Evolutionary conservation across 176 grass and related monocot genomes (phyloP), one percentile per base, ranked within the genome.

Genomic region (Hordeum marinum): DNA sequence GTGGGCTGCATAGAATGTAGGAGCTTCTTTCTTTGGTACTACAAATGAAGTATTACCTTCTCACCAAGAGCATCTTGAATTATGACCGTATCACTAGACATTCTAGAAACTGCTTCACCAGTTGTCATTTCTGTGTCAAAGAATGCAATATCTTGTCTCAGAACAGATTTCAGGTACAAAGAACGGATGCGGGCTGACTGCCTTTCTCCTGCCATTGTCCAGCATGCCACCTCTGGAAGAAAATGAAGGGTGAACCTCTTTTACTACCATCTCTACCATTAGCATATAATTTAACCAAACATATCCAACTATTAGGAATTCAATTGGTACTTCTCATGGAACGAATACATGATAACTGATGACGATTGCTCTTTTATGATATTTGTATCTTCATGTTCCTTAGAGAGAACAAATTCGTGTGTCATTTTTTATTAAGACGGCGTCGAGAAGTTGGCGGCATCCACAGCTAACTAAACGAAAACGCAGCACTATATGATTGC

Each of bases 91-190:
- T 92, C 84, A 4, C 84, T 86, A 0, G 87, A 89, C 91, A 92
- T 92, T 72, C 69, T 81, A 63, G 87, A 86, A 63, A 89, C 64
- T 63, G 87, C 91, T 52, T 89, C 80, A 0, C 91, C 91, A 9
- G 91, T 92, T 59, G 87, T 89, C 87, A 89, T 84, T 37, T 92
- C 84, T 75, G 84, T 92, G 58, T 92, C 91, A 42, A 92, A 92
- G 87, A 81, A 89, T 36, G 76, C 81, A 50, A 92, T 92, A 59
- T 92, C 91, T 0, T 92, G 90, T 4, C 87, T 86, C 42, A 89
- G 63, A 79, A 92, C 72, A 1, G 90, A 71, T 24, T 87, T 84
- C 3, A 92, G 84, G 87, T 89, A 92, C 12, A 89, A 76, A 70
- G 80, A 87, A 81, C 91, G 84, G 41, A 92, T 92, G 10, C 87